phyloP scores from a whole-genome alignment of 2,329 filamentous ascomycete species.

The Sarocladium strictum region DNA sequence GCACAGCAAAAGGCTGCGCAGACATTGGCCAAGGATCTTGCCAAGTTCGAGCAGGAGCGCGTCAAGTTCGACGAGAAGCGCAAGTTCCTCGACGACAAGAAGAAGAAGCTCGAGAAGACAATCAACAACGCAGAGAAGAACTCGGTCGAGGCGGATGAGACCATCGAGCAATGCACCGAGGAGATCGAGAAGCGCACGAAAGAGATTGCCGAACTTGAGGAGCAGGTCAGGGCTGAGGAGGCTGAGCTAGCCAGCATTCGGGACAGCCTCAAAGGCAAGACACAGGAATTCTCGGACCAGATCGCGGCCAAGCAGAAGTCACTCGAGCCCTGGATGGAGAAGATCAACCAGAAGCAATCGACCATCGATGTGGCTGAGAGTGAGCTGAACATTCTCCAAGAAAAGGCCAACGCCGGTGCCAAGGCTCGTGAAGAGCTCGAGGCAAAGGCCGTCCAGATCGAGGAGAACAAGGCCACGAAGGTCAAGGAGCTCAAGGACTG shows the following conservation, averaged over 20 bases:
- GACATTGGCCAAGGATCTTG: constrained; percentile 74
- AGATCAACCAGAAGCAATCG: constrained; percentile 94
- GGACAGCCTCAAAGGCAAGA: constrained; percentile 88
- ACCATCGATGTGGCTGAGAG: constrained; percentile 91
- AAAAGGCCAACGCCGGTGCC: constrained; percentile 82
- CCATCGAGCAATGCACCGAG: constrained; percentile 69
- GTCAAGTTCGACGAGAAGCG: constrained; percentile 98
- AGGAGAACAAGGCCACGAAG: constrained; percentile 67
- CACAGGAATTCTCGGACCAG: constrained; percentile 86
- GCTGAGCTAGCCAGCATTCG: constrained; percentile 76
- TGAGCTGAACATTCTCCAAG: constrained; percentile 84
- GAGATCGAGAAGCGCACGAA: constrained; percentile 71
- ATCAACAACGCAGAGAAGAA: constrained; percentile 72
- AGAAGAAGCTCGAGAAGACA: constrained; percentile 90
- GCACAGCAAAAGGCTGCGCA: constrained; percentile 77
- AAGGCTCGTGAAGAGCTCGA: constrained; percentile 79
- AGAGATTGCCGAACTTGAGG: constrained; percentile 73
- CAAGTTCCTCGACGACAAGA: constrained; percentile 86
- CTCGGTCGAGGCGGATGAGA: constrained; percentile 66
- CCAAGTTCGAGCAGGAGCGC: constrained; percentile 89
- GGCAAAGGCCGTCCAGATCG: constrained; percentile 67
- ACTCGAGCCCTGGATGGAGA: constrained; percentile 92
- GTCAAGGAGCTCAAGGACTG: constrained; percentile 68
- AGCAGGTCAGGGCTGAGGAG: constrained; percentile 72
- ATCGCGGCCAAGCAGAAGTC: constrained; percentile 90